Percentiles rank a stretch among this genome's conserved stretches.
These are phyloP conservation scores for Boletellus sp. DNA, from an alignment of 768 basidiomycete genomes.

Conservation along the genomic window DNA sequence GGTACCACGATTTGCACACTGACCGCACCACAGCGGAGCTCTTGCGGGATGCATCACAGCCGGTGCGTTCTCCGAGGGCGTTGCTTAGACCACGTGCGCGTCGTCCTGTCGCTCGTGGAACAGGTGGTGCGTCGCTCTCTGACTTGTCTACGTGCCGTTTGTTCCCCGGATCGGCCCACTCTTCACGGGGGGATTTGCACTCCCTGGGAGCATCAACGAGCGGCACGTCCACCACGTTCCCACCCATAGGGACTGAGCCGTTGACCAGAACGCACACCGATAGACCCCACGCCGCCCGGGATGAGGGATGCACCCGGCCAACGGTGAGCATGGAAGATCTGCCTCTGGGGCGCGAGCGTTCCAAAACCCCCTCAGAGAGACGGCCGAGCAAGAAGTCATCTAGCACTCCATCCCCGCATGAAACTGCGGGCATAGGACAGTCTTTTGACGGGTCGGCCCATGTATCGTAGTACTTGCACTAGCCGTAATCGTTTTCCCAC, in stretches of 20 bases:
- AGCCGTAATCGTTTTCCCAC: conserved; percentile 15
- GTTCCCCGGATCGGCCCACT: conserved; percentile 7
- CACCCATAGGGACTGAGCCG: conserved; percentile 11
- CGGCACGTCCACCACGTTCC: conserved; percentile 10
- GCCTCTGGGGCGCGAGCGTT: neutral
- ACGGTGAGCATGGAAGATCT: conserved; percentile 7
- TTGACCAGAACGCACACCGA: neutral
- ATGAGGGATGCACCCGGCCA: neutral
- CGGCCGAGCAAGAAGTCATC: conserved; percentile 6
- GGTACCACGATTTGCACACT: conserved; percentile 35
- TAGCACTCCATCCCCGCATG: neutral
- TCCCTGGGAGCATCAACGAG: conserved; percentile 13
- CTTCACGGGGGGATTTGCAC: conserved; percentile 8
- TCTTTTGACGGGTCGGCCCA: conserved; percentile 5
- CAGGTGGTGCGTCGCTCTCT: neutral
- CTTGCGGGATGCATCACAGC: conserved; percentile 1
- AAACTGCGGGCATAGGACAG: neutral
- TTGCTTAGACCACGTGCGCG: conserved; percentile 2
- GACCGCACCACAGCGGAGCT: conserved; percentile 13
- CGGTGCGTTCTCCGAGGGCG: neutral
- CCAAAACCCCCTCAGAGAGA: conserved; percentile 1
- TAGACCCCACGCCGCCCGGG: neutral
- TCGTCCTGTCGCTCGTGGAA: neutral
- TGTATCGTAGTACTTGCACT: neutral
- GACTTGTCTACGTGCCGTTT: conserved; percentile 7